Conservation (phyloP, 2,329 filamentous ascomycete species). For the Colletotrichum brevisporum region DNA sequence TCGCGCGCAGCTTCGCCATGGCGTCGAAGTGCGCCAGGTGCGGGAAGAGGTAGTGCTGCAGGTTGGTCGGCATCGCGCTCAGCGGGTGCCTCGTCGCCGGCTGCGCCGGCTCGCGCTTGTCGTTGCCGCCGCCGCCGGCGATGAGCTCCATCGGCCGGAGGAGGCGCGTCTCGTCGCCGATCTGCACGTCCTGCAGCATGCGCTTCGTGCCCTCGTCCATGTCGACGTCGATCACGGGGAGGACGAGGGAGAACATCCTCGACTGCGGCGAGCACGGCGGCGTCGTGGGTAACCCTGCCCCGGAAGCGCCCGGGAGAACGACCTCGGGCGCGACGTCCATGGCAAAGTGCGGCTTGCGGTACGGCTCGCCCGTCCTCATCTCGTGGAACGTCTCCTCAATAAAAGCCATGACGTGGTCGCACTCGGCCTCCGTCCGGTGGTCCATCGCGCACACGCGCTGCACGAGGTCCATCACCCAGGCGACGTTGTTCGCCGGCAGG, state of each 20-base stretch:
- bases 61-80: conserved; percentile 40
- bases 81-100: conserved; percentile 15
- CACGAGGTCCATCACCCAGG: conserved; percentile 42
- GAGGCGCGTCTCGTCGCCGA: conserved; percentile 28
- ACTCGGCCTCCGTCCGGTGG: conserved; percentile 34
- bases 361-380: conserved; percentile 39
- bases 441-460: conserved; percentile 41
- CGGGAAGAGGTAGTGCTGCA: conserved; percentile 41
- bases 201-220: conserved; percentile 39
- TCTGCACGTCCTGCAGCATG: conserved; percentile 35
- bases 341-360: conserved; percentile 40
- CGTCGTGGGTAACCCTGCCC: background rate
- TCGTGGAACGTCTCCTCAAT: conserved; percentile 42
- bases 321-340: conserved; percentile 9
- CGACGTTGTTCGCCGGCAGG: conserved; percentile 40
- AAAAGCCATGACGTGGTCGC: conserved; percentile 38
- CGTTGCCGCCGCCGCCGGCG: conserved; percentile 14
- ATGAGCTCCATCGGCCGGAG: conserved; percentile 7
- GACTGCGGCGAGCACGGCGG: background rate
- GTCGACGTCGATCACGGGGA: conserved; percentile 41
- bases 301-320: background rate
- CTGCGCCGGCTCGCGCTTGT: background rate
- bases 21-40: conserved; percentile 42
- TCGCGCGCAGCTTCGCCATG: conserved; percentile 35
- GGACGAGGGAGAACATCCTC: conserved; percentile 40